Conservation (phyloP, 2,329 filamentous ascomycete genomes). For the Cladosporium sp. region DNA sequence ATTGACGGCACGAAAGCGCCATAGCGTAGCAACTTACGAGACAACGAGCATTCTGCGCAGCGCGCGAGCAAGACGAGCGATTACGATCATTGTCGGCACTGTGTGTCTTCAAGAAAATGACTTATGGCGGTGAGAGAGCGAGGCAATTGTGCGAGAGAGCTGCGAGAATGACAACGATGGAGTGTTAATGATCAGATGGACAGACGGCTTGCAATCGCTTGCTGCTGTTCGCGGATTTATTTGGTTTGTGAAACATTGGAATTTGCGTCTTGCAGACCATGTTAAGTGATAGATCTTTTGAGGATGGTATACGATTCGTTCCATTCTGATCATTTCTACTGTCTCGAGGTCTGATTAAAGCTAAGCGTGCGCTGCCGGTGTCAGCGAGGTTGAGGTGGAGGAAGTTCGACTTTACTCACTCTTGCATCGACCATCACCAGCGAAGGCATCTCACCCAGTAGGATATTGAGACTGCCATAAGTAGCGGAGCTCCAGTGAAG, state of each 20-base stretch:
- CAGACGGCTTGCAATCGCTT: not conserved
- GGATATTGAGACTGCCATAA: not conserved
- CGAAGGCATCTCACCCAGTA: not conserved
- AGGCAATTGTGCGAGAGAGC: conserved; percentile 6
- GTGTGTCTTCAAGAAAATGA: conserved; percentile 10
- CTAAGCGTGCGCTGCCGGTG: not conserved
- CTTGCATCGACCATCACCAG: not conserved
- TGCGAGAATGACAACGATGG: not conserved
- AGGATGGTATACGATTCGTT: conserved; percentile 17
- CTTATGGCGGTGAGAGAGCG: conserved; percentile 13
- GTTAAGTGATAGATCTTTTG: conserved; percentile 17
- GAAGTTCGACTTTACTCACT: not conserved
- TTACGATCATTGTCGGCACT: conserved; percentile 16
- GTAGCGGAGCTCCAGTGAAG: not conserved
- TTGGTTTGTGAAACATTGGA: conserved; percentile 4
- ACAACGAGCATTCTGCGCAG: conserved; percentile 19
- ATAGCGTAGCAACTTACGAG: conserved; percentile 19
- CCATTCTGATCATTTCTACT: not conserved
- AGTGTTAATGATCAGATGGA: conserved; percentile 3
- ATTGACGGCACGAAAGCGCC: conserved; percentile 14
- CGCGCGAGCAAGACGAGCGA: conserved; percentile 18
- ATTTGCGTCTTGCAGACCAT: conserved; percentile 4
- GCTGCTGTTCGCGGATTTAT: not conserved
- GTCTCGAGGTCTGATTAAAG: not conserved
- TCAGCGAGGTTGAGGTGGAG: not conserved